A percentile compares a stretch with the other conserved stretches of the same genome.
phyloP scores from a whole-genome alignment of 345 rosid genomes.

The Mercurialis annua region DNA sequence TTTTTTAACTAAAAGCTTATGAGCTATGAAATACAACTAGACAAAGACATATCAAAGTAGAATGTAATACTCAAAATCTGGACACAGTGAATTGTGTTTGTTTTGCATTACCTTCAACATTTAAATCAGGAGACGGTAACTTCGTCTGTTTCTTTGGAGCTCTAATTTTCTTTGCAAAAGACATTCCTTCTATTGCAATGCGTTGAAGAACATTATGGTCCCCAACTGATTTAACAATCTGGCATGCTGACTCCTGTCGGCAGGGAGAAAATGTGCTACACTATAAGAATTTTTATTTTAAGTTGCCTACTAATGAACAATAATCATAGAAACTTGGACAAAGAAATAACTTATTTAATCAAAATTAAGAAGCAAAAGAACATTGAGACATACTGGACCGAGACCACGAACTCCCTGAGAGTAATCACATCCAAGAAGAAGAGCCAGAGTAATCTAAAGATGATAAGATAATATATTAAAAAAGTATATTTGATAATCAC shows the following conservation, averaged over 20 bases:
- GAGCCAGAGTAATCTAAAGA: constrained; percentile 72
- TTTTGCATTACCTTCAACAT: constrained; percentile 37
- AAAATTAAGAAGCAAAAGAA: constrained; percentile 19
- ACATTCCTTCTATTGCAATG: constrained; percentile 51
- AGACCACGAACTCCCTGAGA: constrained; percentile 78
- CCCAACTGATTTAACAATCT: constrained; percentile 64
- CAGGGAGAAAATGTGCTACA: constrained; percentile 10
- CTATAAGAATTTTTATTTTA: constrained; percentile 12
- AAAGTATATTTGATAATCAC: constrained; percentile 1
- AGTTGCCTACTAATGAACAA: not conserved
- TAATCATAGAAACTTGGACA: constrained; percentile 4
- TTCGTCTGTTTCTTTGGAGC: constrained; percentile 46
- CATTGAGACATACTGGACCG: constrained; percentile 56
- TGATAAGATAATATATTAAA: constrained; percentile 1
- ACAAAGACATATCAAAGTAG: constrained; percentile 17
- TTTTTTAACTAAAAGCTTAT: not conserved
- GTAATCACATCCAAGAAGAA: constrained; percentile 91
- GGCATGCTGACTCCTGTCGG: constrained; percentile 79
- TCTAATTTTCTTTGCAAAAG: constrained; percentile 47
- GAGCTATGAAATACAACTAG: constrained; percentile 11
- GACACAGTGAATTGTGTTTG: not conserved
- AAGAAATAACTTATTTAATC: not conserved
- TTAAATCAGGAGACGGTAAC: constrained; percentile 29
- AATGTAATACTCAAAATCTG: constrained; percentile 12
- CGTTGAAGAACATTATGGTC: constrained; percentile 57